Evolutionary conservation across 2,329 filamentous ascomycete genomes (phyloP).

Genomic region (Sporothrix phasma): DNA sequence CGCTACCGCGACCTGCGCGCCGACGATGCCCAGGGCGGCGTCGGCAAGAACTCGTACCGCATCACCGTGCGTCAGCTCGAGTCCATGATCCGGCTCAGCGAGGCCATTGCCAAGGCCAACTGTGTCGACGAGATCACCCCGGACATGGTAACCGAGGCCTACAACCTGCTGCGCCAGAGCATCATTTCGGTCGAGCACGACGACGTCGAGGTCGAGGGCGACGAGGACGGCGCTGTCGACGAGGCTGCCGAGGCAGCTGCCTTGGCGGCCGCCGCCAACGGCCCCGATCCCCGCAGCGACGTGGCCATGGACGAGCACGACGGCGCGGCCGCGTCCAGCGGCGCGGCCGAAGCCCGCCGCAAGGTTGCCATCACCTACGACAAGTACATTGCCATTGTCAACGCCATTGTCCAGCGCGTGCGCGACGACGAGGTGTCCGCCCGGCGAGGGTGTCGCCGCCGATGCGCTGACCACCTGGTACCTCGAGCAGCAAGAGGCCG

Average conservation of each 20-base stretch:
- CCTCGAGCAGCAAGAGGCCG: slow-evolving; percentile 78
- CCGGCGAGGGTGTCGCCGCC: slow-evolving; percentile 74
- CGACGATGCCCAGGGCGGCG: slow-evolving; percentile 87
- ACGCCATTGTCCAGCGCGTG: slow-evolving; percentile 71
- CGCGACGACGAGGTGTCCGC: slow-evolving; percentile 67
- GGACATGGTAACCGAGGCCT: slow-evolving; percentile 83
- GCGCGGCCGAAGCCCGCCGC: slow-evolving; percentile 23
- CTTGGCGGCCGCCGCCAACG: slow-evolving; percentile 21
- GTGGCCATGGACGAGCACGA: slow-evolving; percentile 32
- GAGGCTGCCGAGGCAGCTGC: slow-evolving; percentile 9
- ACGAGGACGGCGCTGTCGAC: slow-evolving; percentile 50
- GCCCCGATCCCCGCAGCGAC: slow-evolving; percentile 37
- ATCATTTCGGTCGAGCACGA: slow-evolving; percentile 98
- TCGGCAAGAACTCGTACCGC: slow-evolving; percentile 90
- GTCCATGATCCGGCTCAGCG: slow-evolving; percentile 86
- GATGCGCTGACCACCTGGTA: slow-evolving; percentile 82
- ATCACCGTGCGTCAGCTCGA: slow-evolving; percentile 96
- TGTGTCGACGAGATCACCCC: slow-evolving; percentile 84
- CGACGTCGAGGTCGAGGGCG: slow-evolving; percentile 85
- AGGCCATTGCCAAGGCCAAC: slow-evolving; percentile 97
- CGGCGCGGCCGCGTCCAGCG: slow-evolving; percentile 29
- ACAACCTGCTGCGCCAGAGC: slow-evolving; percentile 79
- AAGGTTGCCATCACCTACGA: slow-evolving; percentile 92
- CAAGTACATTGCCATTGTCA: slow-evolving; percentile 86
- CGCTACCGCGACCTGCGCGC: slow-evolving; percentile 93